Percentiles rank a stretch among this genome's conserved stretches.
Conservation (phyloP, 768 basidiomycete genomes). For the Coprinopsis marcescibilis region DNA sequence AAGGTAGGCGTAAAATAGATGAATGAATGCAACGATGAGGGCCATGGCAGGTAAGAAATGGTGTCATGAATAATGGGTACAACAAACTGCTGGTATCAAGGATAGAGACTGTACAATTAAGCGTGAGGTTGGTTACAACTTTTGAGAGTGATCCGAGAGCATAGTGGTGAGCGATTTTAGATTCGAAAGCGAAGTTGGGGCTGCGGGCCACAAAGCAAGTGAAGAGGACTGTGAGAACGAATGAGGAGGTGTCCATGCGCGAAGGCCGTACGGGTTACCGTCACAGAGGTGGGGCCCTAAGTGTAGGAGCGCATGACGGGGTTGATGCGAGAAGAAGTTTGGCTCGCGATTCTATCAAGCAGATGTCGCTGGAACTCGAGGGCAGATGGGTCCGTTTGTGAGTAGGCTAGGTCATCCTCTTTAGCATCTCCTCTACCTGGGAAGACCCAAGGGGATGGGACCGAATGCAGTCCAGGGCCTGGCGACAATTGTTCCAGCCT, state of each 20-base stretch:
- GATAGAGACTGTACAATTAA: no score
- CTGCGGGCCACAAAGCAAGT: no score
- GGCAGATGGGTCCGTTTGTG: slow-evolving; percentile 26
- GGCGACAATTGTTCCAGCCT: slow-evolving; percentile 21
- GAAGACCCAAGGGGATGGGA: slow-evolving; percentile 31
- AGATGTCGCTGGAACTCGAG: slow-evolving; percentile 38
- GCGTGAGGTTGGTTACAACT: no score
- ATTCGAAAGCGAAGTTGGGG: no score
- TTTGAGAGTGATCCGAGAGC: no score
- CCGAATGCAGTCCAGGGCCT: slow-evolving; percentile 29
- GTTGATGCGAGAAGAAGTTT: slow-evolving; percentile 26
- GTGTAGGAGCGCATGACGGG: slow-evolving; percentile 19
- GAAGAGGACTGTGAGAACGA: no score
- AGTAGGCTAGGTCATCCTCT: slow-evolving; percentile 28
- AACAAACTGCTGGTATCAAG: no score
- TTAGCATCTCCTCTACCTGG: slow-evolving; percentile 25
- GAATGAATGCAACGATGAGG: neutral
- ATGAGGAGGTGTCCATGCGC: no score
- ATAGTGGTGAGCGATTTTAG: no score
- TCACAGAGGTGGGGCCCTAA: slow-evolving; percentile 10
- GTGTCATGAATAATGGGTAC: neutral
- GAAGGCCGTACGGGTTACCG: no score
- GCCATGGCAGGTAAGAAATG: neutral
- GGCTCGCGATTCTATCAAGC: slow-evolving; percentile 34
- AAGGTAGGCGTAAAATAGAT: neutral